phyloP scores from a whole-genome alignment of 2,329 filamentous ascomycete species.

The Fusarium zealandicum region DNA sequence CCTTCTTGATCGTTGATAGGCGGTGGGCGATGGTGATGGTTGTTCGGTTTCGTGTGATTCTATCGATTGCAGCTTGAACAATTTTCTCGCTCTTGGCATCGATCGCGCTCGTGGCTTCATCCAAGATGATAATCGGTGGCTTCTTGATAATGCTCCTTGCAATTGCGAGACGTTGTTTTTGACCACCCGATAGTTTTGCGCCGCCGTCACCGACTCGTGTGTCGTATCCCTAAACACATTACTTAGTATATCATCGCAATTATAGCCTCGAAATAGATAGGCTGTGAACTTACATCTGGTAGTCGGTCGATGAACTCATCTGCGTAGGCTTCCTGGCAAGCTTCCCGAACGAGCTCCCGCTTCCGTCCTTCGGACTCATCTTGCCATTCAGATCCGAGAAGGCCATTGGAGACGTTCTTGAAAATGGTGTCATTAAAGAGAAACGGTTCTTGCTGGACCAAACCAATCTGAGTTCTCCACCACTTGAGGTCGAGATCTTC shows the following conservation, averaged over 20 bases:
- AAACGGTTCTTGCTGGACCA: conserved; percentile 64
- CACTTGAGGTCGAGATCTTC: conserved; percentile 31
- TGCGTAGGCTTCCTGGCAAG: conserved; percentile 60
- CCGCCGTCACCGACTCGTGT: conserved; percentile 62
- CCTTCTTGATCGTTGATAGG: conserved; percentile 65
- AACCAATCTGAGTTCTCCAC: conserved; percentile 34
- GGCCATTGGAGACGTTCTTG: conserved; percentile 57
- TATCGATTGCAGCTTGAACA: conserved; percentile 54
- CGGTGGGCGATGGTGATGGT: conserved; percentile 72
- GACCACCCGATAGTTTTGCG: conserved; percentile 62
- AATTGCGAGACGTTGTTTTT: conserved; percentile 63
- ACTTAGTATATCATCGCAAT: no score
- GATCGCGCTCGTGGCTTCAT: conserved; percentile 69
- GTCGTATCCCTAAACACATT: conserved; percentile 55
- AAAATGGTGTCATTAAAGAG: conserved; percentile 59
- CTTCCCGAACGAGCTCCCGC: conserved; percentile 52
- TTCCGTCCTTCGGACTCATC: conserved; percentile 50
- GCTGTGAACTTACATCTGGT: conserved; percentile 48
- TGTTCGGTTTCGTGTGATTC: conserved; percentile 55
- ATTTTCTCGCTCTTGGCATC: conserved; percentile 49
- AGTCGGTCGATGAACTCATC: conserved; percentile 61
- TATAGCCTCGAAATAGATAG: no score
- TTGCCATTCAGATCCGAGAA: conserved; percentile 49
- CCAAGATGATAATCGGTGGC: conserved; percentile 68
- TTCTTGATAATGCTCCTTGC: conserved; percentile 61